Evolutionary conservation across 1,284 basidiomycete genomes (phyloP).

Genomic region (Naganishia sp.): DNA sequence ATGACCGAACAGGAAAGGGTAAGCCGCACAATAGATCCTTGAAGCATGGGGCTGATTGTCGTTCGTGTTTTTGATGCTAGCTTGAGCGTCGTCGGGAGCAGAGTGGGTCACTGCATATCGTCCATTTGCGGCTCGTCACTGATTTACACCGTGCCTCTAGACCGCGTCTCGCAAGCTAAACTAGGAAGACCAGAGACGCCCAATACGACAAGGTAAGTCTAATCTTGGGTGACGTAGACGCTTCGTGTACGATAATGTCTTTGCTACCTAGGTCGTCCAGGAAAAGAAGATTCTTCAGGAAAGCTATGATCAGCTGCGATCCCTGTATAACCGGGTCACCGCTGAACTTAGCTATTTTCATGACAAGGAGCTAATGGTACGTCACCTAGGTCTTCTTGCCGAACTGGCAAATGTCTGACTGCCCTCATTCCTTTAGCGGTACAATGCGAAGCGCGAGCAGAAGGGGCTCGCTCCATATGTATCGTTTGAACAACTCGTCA

Average conservation of each 20-base stretch:
- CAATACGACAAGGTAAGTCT: not conserved
- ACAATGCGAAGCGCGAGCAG: constrained; percentile 11
- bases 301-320: not conserved
- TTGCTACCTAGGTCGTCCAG: not conserved
- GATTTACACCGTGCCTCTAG: not conserved
- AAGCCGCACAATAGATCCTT: not conserved
- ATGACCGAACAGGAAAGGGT: constrained; percentile 13
- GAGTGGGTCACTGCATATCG: not conserved
- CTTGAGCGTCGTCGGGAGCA: constrained; percentile 10
- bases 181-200: constrained; percentile 6
- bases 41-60: not conserved
- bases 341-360: constrained; percentile 1
- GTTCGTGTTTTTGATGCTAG: not conserved
- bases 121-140: too few species aligned
- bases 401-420: not conserved
- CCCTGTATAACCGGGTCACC: not conserved
- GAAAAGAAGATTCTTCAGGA: not conserved
- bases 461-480: not conserved
- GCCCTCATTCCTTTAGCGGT: not conserved
- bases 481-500: constrained; percentile 4
- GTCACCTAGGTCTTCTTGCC: not conserved
- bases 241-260: not conserved
- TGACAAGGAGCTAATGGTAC: constrained; percentile 8
- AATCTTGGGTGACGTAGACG: not conserved
- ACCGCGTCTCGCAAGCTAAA: constrained; percentile 16